Evolutionary conservation across 495 filamentous ascomycete species (phyloP), one percentile per base, ranked within the genome.

Genomic region (Monascus purpureus): DNA sequence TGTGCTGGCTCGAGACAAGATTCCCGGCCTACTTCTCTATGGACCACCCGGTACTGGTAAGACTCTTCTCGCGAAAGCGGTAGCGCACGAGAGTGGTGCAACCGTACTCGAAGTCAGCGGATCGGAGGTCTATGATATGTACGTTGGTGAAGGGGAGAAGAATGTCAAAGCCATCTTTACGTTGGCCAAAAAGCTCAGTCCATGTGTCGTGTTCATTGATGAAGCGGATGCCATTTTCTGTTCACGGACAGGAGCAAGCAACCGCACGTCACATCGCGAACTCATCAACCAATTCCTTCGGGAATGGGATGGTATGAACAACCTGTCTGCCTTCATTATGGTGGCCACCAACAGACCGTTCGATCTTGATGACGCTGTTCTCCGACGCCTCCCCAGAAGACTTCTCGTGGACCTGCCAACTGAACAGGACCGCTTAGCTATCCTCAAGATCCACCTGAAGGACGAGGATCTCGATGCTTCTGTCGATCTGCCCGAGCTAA

Each of bases 341-440:
- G 85, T 96, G 0, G 90, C 90, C n/a, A 94, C 85, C 8, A 96
- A 96, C 49, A 65, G 88, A 9, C 88, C 88, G 0, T 94, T 93
- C 37, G 87, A 96, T 45, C 70, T 97, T 1, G 90, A 97, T 45
- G 90, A 97, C 43, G 90, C 90, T 2, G 83, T 93, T 13, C 72
- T 97, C 13, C 69, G 90, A 19, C 57, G 67, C 17, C 68, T 97
- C 13, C 92, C 90, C 5, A 63, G 90, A 14, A 68, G 84, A 34
- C 63, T 97, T 9, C 65, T 96, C 0, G 77, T 97, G 25, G 90
- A 97, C 49, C 65, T 97, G 4, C 90, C 90, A 0, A 71, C 75
- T 0, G 68, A 77, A 41, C 60, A 71, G 23, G 92, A 95, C 46
- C 69, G 90, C 13, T 67, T 73, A 28, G 68, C 70, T 6, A 95